Evolutionary conservation across 257 asterid species (phyloP).

Genomic region (Fraxinus cuspidata): DNA sequence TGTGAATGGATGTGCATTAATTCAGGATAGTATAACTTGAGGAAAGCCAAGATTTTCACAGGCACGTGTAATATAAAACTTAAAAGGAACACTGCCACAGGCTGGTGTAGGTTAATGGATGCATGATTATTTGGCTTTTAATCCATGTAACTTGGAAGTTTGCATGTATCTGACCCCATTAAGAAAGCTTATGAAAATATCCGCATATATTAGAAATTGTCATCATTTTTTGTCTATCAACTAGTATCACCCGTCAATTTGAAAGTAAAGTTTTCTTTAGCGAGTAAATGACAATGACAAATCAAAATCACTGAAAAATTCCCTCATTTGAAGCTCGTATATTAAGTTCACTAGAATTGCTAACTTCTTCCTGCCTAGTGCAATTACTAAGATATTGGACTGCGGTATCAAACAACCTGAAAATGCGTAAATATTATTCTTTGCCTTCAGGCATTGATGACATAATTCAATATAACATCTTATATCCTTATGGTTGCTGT

Average conservation of each 20-base stretch:
- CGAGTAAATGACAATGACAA: background rate
- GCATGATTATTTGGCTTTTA: background rate
- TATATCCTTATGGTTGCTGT: background rate
- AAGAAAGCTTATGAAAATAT: background rate
- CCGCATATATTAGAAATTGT: background rate
- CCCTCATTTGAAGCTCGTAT: background rate
- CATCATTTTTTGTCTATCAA: background rate
- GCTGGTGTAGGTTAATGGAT: slow-evolving; percentile 1
- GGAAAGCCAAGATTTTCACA: too few relatives aligned
- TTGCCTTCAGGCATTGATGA: background rate
- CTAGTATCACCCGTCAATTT: background rate
- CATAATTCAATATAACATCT: background rate
- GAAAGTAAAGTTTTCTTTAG: background rate
- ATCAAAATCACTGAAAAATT: background rate
- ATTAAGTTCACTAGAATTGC: background rate
- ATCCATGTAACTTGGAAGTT: background rate
- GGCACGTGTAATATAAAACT: background rate
- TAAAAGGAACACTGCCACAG: background rate
- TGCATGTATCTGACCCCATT: slow-evolving; percentile 2
- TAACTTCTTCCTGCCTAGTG: background rate
- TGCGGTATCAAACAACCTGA: background rate
- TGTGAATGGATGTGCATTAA: background rate
- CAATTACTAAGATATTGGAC: background rate
- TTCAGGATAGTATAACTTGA: too few relatives aligned
- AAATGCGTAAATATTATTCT: background rate